These are phyloP conservation scores for Cryphonectria radicalis DNA, from an alignment of 2,329 filamentous ascomycete genomes.

Conservation along the genomic window DNA sequence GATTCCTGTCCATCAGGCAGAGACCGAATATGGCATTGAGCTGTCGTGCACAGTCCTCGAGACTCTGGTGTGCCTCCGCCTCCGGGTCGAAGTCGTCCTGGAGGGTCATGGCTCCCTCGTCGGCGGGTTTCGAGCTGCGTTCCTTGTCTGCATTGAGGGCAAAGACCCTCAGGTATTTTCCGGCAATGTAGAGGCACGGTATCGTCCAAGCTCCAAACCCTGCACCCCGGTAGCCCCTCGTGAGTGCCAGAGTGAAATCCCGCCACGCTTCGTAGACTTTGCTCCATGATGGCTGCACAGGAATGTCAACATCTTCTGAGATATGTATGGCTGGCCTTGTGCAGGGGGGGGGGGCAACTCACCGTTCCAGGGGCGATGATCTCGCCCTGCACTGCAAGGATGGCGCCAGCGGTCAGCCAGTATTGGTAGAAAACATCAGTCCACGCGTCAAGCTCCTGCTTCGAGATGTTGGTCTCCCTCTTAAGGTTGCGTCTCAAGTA, in stretches of 20 bases:
- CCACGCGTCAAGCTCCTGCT: conserved; percentile 80
- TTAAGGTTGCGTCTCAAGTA: conserved; percentile 76
- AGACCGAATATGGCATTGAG: conserved; percentile 91
- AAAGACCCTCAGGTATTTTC: conserved; percentile 84
- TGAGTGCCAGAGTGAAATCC: conserved; percentile 75
- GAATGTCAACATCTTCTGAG: neutral
- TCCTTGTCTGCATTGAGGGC: conserved; percentile 89
- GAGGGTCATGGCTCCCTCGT: conserved; percentile 53
- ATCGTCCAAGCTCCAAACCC: conserved; percentile 90
- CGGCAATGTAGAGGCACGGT: conserved; percentile 84
- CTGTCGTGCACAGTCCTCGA: conserved; percentile 88
- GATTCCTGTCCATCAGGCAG: conserved; percentile 88
- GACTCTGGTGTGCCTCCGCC: conserved; percentile 76
- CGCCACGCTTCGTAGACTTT: conserved; percentile 89
- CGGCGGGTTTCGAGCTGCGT: conserved; percentile 46
- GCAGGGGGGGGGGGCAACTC: neutral
- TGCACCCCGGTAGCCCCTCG: conserved; percentile 77
- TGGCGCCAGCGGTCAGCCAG: conserved; percentile 79
- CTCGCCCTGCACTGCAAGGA: conserved; percentile 68
- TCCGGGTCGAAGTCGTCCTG: conserved; percentile 84
- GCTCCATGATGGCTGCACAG: conserved; percentile 65
- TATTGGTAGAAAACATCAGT: conserved; percentile 81
- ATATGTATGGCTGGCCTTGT: no score
- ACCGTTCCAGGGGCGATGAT: conserved; percentile 33
- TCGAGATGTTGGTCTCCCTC: conserved; percentile 34